Percentiles rank a stretch among this genome's conserved stretches.
Conservation (phyloP, 345 rosid species). For the Ricinus communis region DNA sequence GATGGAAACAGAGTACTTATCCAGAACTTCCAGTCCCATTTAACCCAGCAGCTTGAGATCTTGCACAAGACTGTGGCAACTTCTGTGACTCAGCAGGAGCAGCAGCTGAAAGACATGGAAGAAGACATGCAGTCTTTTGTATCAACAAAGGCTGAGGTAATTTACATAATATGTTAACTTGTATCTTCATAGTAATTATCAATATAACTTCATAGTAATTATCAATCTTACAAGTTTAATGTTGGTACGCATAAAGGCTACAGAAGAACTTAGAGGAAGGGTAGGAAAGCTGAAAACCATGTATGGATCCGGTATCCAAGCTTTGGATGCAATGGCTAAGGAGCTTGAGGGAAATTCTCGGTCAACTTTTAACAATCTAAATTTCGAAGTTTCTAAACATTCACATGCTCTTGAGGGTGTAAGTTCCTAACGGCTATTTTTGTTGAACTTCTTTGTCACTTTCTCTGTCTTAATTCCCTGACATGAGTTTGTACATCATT, state of each 20-base stretch:
- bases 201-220: not conserved
- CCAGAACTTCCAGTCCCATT: slow-evolving; percentile 73
- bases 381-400: slow-evolving; percentile 81
- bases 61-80: slow-evolving; percentile 85
- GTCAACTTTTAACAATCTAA: slow-evolving; percentile 67
- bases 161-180: not conserved
- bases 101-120: slow-evolving; percentile 87
- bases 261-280: slow-evolving; percentile 77
- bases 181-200: not conserved
- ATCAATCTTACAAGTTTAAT: slow-evolving; percentile 13
- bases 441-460: slow-evolving; percentile 10
- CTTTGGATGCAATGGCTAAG: slow-evolving; percentile 74
- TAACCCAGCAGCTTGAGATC: slow-evolving; percentile 79
- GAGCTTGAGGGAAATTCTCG: slow-evolving; percentile 81
- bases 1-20: slow-evolving; percentile 73
- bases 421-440: slow-evolving; percentile 24
- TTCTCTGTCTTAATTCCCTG: slow-evolving; percentile 5
- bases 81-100: slow-evolving; percentile 87
- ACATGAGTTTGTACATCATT: slow-evolving; percentile 21
- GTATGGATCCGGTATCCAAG: slow-evolving; percentile 75
- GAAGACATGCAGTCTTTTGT: slow-evolving; percentile 95
- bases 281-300: slow-evolving; percentile 60
- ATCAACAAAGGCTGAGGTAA: slow-evolving; percentile 76
- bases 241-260: slow-evolving; percentile 53
- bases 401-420: slow-evolving; percentile 82